Percentiles rank a stretch among this genome's conserved stretches.
Conservation (phyloP, 2,329 filamentous ascomycete species). For the Epichloe sibirici region DNA sequence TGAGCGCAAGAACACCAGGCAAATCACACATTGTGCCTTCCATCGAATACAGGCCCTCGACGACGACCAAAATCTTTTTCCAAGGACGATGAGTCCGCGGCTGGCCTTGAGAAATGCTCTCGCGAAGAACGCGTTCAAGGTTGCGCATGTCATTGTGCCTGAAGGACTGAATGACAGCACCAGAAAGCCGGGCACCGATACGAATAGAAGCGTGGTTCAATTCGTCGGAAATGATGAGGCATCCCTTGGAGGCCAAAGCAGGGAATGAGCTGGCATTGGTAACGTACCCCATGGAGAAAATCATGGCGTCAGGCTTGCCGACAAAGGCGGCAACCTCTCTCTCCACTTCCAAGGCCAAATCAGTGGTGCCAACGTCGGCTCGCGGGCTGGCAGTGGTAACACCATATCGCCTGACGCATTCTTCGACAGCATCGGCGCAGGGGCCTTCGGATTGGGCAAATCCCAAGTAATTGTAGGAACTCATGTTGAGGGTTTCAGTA, state of each 20-base stretch:
- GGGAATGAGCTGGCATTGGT: constrained; percentile 92
- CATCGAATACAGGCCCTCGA: constrained; percentile 98
- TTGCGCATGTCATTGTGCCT: constrained; percentile 94
- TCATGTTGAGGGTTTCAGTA: constrained; percentile 95
- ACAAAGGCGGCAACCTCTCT: constrained; percentile 81
- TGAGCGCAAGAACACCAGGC: constrained; percentile 75
- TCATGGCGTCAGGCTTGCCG: constrained; percentile 86
- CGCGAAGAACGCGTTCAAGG: constrained; percentile 74
- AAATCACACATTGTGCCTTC: constrained; percentile 98
- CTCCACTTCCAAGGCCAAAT: constrained; percentile 82
- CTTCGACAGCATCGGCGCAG: constrained; percentile 87
- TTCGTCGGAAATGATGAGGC: constrained; percentile 90
- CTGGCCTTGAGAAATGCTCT: constrained; percentile 91
- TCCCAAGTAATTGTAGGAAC: constrained; percentile 98
- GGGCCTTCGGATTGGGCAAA: constrained; percentile 96
- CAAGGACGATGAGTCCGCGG: constrained; percentile 96
- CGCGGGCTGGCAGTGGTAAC: constrained; percentile 73
- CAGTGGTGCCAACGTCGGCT: constrained; percentile 73
- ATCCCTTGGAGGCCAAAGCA: constrained; percentile 83
- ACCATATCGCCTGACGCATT: constrained; percentile 72
- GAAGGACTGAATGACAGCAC: constrained; percentile 90
- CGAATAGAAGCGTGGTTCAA: constrained; percentile 97
- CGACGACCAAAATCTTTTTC: constrained; percentile 96
- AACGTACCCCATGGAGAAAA: constrained; percentile 98
- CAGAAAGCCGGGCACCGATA: constrained; percentile 84